phyloP scores from a whole-genome alignment of 1,284 basidiomycete species.

The Mycosarcoma maydis region DNA sequence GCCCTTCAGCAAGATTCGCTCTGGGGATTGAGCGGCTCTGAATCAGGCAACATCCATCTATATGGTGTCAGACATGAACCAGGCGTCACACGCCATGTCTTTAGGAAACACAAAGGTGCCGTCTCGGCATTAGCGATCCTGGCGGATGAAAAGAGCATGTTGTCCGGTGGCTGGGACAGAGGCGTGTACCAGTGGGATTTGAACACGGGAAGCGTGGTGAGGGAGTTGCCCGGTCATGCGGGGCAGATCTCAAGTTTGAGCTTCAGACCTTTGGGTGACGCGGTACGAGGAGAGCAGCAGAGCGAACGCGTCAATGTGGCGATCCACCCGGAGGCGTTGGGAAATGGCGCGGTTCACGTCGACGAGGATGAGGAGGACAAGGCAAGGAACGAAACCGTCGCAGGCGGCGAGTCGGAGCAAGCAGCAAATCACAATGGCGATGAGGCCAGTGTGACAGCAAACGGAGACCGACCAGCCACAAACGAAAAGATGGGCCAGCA shows the following conservation, averaged over 20 bases:
- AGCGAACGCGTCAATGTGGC: conserved; percentile 30
- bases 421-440: not conserved
- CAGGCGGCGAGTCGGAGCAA: not conserved
- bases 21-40: conserved; percentile 61
- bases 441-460: not conserved
- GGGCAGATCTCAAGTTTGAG: conserved; percentile 86
- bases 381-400: conserved; percentile 15
- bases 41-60: conserved; percentile 73
- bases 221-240: conserved; percentile 83
- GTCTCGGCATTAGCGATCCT: conserved; percentile 86
- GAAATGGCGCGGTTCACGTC: not conserved
- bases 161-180: conserved; percentile 95
- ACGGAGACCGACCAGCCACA: not conserved
- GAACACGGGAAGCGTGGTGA: conserved; percentile 83
- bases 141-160: conserved; percentile 82
- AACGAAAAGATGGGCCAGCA: not conserved
- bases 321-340: conserved; percentile 21
- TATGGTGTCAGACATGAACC: conserved; percentile 92
- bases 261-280: conserved; percentile 74
- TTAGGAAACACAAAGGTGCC: conserved; percentile 76
- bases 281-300: conserved; percentile 7
- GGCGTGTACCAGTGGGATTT: conserved; percentile 97
- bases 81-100: conserved; percentile 79
- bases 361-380: conserved; percentile 24
- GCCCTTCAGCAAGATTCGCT: conserved; percentile 61